These are phyloP conservation scores for Mallotus repandus DNA, from an alignment of 441 rosid genomes.

Conservation along the genomic window DNA sequence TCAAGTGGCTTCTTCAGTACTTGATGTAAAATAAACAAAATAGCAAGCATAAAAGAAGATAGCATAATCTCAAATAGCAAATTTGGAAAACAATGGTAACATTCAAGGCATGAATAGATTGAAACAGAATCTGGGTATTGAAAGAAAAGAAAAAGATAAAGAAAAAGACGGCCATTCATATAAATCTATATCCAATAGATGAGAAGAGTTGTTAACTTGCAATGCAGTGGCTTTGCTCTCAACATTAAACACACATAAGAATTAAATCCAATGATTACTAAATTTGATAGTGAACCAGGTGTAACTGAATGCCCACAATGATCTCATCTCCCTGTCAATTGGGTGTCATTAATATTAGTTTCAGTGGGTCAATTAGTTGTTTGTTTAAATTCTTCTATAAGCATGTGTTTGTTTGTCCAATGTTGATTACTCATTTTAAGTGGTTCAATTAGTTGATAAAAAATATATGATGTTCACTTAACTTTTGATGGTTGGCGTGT, in stretches of 20 bases:
- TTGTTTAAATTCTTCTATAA: neutral
- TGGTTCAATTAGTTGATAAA: slow-evolving; percentile 6
- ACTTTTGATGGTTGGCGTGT: too few relatives aligned
- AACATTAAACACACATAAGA: neutral
- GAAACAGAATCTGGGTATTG: neutral
- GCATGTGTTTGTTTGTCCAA: neutral
- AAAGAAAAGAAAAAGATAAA: slow-evolving; percentile 2
- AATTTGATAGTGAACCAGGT: neutral
- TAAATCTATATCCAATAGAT: slow-evolving; percentile 5
- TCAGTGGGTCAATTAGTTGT: too few relatives aligned
- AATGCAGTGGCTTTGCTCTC: neutral
- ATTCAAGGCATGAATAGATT: neutral
- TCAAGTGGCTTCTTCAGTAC: slow-evolving; percentile 4
- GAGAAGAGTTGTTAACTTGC: slow-evolving; percentile 5
- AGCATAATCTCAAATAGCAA: neutral
- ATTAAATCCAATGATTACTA: neutral
- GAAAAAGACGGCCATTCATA: neutral
- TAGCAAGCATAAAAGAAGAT: neutral
- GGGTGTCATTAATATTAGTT: too few relatives aligned
- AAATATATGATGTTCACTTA: neutral
- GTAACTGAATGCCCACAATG: neutral
- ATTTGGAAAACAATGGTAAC: neutral
- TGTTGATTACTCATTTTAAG: neutral
- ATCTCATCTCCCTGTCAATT: too few relatives aligned
- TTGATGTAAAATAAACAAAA: slow-evolving; percentile 8